Conservation (phyloP, 2,329 filamentous ascomycete species). For the Cylindrodendrum hubeiense region DNA sequence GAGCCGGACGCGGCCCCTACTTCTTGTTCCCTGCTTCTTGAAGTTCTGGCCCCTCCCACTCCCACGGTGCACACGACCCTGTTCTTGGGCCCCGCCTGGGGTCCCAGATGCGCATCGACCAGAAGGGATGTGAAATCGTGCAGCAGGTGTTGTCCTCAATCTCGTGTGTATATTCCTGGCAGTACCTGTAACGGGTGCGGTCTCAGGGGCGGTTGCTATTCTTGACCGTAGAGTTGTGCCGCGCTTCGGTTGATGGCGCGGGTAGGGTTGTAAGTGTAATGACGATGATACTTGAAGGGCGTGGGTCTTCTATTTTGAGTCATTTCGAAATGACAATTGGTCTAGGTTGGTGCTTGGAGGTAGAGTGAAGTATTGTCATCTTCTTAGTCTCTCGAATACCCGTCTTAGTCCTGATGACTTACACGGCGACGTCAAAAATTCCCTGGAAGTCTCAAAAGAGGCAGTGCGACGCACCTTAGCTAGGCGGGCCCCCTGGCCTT, state of each 20-base stretch:
- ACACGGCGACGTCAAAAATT: constrained; percentile 3
- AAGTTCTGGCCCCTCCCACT: not conserved
- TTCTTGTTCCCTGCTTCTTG: too few species aligned
- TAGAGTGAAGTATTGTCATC: too few species aligned
- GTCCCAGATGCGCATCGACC: constrained; percentile 19
- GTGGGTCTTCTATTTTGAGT: not conserved
- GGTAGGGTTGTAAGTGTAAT: not conserved
- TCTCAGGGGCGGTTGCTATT: constrained; percentile 26
- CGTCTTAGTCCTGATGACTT: constrained; percentile 5
- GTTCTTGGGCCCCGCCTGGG: not conserved
- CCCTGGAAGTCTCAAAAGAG: not conserved
- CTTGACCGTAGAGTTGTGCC: constrained; percentile 13
- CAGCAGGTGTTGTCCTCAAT: constrained; percentile 8
- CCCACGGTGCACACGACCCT: constrained; percentile 12
- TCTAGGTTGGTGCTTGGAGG: not conserved
- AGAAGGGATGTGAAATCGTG: constrained; percentile 8
- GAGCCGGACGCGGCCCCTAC: too few species aligned
- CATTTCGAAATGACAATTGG: not conserved
- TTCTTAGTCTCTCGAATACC: not conserved
- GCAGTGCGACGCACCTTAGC: not conserved
- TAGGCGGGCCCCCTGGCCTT: not conserved
- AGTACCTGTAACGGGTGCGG: constrained; percentile 3
- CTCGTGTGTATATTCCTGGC: constrained; percentile 3
- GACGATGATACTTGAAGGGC: not conserved
- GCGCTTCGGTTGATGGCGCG: not conserved